A percentile compares a stretch with the other conserved stretches of the same genome.
phyloP scores from a whole-genome alignment of 208 protist genomes.

The Vickermania ingenoplastis region DNA sequence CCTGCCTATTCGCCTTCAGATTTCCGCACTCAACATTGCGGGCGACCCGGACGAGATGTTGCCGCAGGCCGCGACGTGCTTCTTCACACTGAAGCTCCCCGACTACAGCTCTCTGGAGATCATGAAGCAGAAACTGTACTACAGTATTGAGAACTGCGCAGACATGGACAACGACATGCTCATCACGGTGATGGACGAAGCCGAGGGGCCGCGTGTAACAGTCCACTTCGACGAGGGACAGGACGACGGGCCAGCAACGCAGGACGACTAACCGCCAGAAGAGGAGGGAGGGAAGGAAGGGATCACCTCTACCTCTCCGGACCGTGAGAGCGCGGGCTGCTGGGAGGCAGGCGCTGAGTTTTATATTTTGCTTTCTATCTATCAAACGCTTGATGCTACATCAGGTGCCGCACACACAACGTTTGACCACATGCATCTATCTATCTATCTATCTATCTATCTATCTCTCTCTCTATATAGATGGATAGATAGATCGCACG shows the following conservation, averaged over 20 bases:
- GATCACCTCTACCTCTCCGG: neutral
- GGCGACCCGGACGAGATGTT: conserved; percentile 82
- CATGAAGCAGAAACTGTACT: conserved; percentile 90
- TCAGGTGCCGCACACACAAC: too few species aligned
- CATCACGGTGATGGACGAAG: conserved; percentile 62
- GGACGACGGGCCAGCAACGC: conserved; percentile 27
- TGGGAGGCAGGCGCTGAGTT: too few species aligned
- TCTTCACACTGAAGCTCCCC: conserved; percentile 93
- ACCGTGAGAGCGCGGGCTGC: too few species aligned
- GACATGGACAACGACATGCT: conserved; percentile 93
- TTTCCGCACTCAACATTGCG: conserved; percentile 57
- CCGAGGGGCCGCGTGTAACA: conserved; percentile 68
- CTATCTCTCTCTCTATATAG: too few species aligned
- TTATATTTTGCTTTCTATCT: too few species aligned
- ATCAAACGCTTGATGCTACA: too few species aligned
- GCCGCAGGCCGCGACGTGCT: conserved; percentile 92
- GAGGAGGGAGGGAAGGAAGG: conserved; percentile 1
- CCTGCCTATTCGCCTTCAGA: conserved; percentile 76
- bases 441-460: too few species aligned
- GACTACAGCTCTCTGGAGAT: conserved; percentile 91
- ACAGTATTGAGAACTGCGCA: conserved; percentile 92
- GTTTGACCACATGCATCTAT: too few species aligned
- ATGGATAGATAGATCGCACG: too few species aligned
- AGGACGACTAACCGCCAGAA: conserved; percentile 6
- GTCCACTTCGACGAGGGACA: conserved; percentile 40